Evolutionary conservation across 352 stramenopile species (phyloP), one percentile per base, ranked within the genome.

Genomic region (Globisporangium iwayamae): DNA sequence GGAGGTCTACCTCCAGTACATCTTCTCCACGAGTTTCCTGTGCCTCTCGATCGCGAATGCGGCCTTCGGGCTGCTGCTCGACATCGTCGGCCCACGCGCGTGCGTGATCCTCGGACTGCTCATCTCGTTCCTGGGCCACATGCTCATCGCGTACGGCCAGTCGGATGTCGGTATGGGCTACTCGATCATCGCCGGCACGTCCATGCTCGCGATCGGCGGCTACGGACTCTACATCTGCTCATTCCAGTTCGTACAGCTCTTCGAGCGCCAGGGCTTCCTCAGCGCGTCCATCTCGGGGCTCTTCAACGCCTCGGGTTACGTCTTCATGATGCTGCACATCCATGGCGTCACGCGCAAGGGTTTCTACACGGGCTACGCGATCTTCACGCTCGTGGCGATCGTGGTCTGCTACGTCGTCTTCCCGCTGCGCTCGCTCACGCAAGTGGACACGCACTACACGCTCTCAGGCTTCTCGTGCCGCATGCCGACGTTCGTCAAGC

Each of bases 191-290:
- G 34, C 73, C 16, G 77, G 77, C 22, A 28, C 25, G 25, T 28
- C 25, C 25, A 28, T 56, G 70, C n/a, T 68, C 71, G 47, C 75
- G 82, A 69, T 80, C 34, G 77, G 77, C 16, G 77, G 77, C 67
- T 83, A 78, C 54, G 65, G 63, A 2, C 34, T 76, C 41, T 86
- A 81, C 68, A 69, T 80, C 41, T 75, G 66, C 41, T 72, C 77
- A 13, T 83, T 86, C 64, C 76, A 85, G 65, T 65, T 85, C 25
- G 67, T 79, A 28, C 68, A 82, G 62, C 69, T 83, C 41, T 83
- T 75, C 56, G 69, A 81, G 16, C 63, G 65, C 11, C 73, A 81
- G 34, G 77, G 75, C 18, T 61, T 81, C 47, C 57, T 82, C 34
- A 74, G 66, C 51, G 63, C 78, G 56, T 28, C 25, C 25, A 64